phyloP scores from a whole-genome alignment of 805 yeast genomes.

The Saccharomycopsis vini region DNA sequence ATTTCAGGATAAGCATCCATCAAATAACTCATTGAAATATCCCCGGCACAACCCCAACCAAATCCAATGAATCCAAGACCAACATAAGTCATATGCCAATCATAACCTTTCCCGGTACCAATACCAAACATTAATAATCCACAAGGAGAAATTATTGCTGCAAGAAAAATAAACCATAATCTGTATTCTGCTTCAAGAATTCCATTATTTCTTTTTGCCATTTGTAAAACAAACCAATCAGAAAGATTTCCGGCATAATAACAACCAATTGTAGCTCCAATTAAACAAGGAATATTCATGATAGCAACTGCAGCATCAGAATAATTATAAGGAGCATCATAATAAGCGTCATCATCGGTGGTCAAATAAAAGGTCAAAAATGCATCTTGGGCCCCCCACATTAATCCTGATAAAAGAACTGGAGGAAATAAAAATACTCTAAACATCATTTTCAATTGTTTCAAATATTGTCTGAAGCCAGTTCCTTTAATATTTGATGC shows the following conservation, averaged over 20 bases:
- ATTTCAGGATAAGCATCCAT: conserved; percentile 65
- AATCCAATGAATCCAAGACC: conserved; percentile 60
- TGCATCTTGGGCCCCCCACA: conserved; percentile 78
- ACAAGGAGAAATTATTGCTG: conserved; percentile 49
- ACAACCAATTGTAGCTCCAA: conserved; percentile 62
- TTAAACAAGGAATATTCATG: conserved; percentile 64
- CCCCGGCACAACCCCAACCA: conserved; percentile 66
- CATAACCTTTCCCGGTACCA: conserved; percentile 48
- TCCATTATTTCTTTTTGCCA: conserved; percentile 53
- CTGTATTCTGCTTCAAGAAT: conserved; percentile 59
- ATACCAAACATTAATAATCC: conserved; percentile 60
- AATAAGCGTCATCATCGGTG: conserved; percentile 59
- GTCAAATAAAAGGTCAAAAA: conserved; percentile 68
- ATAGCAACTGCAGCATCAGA: conserved; percentile 59
- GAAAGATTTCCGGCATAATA: conserved; percentile 52
- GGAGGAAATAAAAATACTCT: conserved; percentile 59
- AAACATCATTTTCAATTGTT: conserved; percentile 40
- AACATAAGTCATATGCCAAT: conserved; percentile 46
- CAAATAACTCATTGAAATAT: conserved; percentile 55
- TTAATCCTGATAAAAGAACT: conserved; percentile 53
- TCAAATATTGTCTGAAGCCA: conserved; percentile 58
- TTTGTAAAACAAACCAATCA: conserved; percentile 51
- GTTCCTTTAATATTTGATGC: conserved; percentile 52
- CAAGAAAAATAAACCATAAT: conserved; percentile 45
- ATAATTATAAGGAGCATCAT: conserved; percentile 59